Conservation (phyloP, 768 basidiomycete species). For the Paxillus involutus region DNA sequence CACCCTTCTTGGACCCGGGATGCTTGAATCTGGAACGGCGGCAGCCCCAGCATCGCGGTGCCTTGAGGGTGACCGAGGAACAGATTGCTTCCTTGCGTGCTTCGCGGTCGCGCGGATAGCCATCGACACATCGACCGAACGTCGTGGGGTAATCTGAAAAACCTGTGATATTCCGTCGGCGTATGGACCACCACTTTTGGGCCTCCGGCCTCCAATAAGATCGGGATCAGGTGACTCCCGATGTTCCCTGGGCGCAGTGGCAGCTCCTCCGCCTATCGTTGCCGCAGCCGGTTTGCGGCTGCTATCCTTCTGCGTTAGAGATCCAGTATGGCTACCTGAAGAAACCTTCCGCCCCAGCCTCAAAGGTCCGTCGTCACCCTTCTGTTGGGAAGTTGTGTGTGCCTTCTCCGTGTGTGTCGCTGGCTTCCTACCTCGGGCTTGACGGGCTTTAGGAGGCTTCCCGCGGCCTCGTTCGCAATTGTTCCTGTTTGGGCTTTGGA, state of each 20-base stretch:
- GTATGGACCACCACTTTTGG: not conserved
- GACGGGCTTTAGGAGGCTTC: not conserved
- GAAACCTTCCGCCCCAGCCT: not conserved
- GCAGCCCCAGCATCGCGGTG: not conserved
- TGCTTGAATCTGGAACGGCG: not conserved
- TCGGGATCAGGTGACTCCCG: not conserved
- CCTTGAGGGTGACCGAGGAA: not conserved
- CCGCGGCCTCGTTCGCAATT: not conserved
- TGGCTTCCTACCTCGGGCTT: not conserved
- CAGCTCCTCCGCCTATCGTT: not conserved
- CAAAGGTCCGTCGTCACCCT: not conserved
- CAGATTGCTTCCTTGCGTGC: not conserved
- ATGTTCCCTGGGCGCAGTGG: not conserved
- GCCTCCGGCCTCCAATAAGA: not conserved
- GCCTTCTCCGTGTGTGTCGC: not conserved
- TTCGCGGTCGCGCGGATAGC: not conserved
- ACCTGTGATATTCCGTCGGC: not conserved
- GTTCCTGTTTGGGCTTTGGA: not conserved
- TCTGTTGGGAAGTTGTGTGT: not conserved
- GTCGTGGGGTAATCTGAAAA: not conserved
- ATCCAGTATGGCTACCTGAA: not conserved
- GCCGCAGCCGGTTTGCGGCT: not conserved
- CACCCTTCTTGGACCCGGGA: not conserved
- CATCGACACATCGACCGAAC: not conserved
- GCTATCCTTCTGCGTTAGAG: not conserved